Evolutionary conservation across 805 yeast genomes (phyloP), one percentile per base, ranked within the genome.

Genomic region (Kregervanrija delftensis): DNA sequence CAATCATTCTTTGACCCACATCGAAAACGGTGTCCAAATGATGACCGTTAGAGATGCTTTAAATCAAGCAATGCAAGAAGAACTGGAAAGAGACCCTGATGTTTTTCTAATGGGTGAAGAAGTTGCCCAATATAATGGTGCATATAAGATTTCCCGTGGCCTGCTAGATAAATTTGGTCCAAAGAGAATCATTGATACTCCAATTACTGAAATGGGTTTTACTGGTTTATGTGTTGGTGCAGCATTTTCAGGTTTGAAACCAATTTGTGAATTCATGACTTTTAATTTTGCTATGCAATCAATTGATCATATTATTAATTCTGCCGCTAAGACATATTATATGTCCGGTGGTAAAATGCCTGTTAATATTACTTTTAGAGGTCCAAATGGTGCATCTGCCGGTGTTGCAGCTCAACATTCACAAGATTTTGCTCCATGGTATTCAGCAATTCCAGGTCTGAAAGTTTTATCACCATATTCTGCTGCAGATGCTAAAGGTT

Each of bases 381-480:
- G 99, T 61, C 98, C 99, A 50, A 93, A 93, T 69, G 99, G 99
- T 71, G 96, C 99, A 41, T 96, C 99, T 57, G 97, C 97, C 41
- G 98, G 98, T 79, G 99, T 93, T 57, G 99, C 80, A 59, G 99
- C 99, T 48, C 99, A 93, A 73, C 99, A 93, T 73, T 93, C 99
- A 28, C 99, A 93, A 73, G 95, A 89, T 72, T 93, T 81, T 68
- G 77, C 96, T 45, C 89, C 96, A 44, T 93, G 99, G 99, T 93
- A 93, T 72, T 98, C 96, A 55, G 74, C 95, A 42, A 89, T 93
- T 58, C 99, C 99, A 49, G 99, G 99, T 66, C 77, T 93, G 66
- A 93, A 93, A 76, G 99, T 93, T 36, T 71, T 93, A 41, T 87
- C 96, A 39, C 99, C 99, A 44, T 93, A 82, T 74, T 81, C 93